phyloP scores from a whole-genome alignment of 2,329 filamentous ascomycete genomes.

The Herpotrichia juniperi region DNA sequence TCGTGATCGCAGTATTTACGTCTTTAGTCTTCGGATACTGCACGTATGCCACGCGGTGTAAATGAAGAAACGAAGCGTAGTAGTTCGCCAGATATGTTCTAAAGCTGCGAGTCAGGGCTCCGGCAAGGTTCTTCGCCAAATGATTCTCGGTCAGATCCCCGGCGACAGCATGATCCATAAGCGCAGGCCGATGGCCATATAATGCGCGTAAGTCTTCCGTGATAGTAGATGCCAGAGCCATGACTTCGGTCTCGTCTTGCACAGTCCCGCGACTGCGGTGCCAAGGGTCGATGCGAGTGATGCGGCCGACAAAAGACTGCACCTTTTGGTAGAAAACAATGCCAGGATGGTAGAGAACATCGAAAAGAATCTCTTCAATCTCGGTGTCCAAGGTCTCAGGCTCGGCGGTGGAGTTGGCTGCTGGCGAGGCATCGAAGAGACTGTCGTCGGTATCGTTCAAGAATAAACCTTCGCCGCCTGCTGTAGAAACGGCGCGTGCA shows the following conservation, averaged over 20 bases:
- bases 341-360: conserved; percentile 61
- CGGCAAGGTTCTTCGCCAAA: conserved; percentile 56
- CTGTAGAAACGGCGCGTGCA: conserved; percentile 59
- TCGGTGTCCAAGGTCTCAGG: conserved; percentile 35
- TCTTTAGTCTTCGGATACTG: conserved; percentile 59
- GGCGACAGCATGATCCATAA: conserved; percentile 63
- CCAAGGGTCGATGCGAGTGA: conserved; percentile 63
- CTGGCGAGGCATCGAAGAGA: conserved; percentile 54
- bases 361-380: conserved; percentile 59
- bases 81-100: conserved; percentile 63
- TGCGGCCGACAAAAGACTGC: conserved; percentile 63
- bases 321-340: conserved; percentile 65
- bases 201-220: conserved; percentile 57
- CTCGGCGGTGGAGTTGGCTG: conserved; percentile 35
- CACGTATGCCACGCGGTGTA: conserved; percentile 64
- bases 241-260: conserved; percentile 64
- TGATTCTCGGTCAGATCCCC: conserved; percentile 58
- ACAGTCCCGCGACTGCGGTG: conserved; percentile 62
- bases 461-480: conserved; percentile 62
- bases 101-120: conserved; percentile 60
- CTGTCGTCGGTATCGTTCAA: conserved; percentile 56
- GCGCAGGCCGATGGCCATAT: conserved; percentile 57
- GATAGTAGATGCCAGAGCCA: conserved; percentile 60
- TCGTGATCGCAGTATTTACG: conserved; percentile 54
- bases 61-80: conserved; percentile 61